Conservation (phyloP, 768 basidiomycete genomes). For the Leccinum broughii region DNA sequence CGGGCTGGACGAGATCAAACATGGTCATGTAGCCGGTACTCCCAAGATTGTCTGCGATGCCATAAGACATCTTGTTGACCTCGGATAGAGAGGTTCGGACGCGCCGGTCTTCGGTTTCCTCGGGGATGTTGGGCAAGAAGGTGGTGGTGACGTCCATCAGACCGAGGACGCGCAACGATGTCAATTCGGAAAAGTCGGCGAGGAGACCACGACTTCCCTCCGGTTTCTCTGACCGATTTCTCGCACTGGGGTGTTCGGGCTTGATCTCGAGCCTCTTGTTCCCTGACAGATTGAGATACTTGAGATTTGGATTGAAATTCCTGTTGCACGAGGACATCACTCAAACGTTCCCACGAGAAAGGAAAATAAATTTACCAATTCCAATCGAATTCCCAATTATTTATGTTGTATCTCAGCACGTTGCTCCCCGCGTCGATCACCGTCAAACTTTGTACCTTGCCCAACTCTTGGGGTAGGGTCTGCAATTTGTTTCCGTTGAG, state of each 20-base stretch:
- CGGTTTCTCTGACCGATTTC: slow-evolving; percentile 27
- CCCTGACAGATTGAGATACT: slow-evolving; percentile 94
- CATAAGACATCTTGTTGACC: slow-evolving; percentile 91
- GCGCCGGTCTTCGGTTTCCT: slow-evolving; percentile 85
- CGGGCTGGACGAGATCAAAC: slow-evolving; percentile 89
- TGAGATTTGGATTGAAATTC: slow-evolving; percentile 94
- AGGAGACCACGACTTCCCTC: slow-evolving; percentile 42
- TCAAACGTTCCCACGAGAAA: background rate
- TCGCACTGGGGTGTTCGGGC: slow-evolving; percentile 49
- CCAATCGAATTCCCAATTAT: slow-evolving; percentile 99
- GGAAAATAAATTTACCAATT: slow-evolving; percentile 69
- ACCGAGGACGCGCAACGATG: slow-evolving; percentile 85
- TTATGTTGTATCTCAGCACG: slow-evolving; percentile 92
- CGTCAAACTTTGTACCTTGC: slow-evolving; percentile 73
- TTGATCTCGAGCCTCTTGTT: slow-evolving; percentile 97
- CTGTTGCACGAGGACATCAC: slow-evolving; percentile 40
- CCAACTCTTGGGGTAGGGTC: slow-evolving; percentile 88
- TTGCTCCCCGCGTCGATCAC: slow-evolving; percentile 95
- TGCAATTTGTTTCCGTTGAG: slow-evolving; percentile 93
- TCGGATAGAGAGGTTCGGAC: slow-evolving; percentile 89
- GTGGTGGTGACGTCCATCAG: slow-evolving; percentile 91
- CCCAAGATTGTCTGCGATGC: slow-evolving; percentile 92
- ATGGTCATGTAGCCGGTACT: slow-evolving; percentile 76
- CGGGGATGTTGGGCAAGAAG: slow-evolving; percentile 64
- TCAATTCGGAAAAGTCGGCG: slow-evolving; percentile 86